Percentiles rank a stretch among this genome's conserved stretches.
These are phyloP conservation scores for Penicillium sp. DNA, from an alignment of 2,329 filamentous ascomycete genomes.

Conservation along the genomic window DNA sequence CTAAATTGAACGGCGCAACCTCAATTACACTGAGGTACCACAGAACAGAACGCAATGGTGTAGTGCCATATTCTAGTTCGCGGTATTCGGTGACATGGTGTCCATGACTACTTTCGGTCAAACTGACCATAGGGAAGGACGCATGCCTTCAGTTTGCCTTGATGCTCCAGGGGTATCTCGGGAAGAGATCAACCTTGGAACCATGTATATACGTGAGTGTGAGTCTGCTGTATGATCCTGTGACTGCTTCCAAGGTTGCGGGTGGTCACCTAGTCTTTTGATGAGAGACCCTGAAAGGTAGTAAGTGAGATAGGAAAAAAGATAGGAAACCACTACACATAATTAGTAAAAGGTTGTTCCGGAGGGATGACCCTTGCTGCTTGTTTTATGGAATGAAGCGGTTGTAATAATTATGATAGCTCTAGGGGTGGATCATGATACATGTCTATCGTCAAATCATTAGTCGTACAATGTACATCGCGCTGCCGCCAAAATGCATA, in stretches of 20 bases:
- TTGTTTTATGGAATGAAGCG: background rate
- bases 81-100: background rate
- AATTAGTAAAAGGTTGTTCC: no score
- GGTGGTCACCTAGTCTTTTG: no score
- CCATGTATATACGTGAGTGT: no score
- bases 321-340: no score
- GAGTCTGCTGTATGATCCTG: no score
- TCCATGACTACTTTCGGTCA: background rate
- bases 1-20: background rate
- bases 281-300: no score
- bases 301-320: no score
- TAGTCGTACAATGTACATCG: conserved; percentile 36
- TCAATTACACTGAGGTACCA: background rate
- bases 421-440: conserved; percentile 28
- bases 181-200: no score
- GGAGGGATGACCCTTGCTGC: no score
- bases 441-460: conserved; percentile 44
- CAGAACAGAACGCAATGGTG: background rate
- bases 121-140: background rate
- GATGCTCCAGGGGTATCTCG: background rate
- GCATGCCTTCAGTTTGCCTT: background rate
- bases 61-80: background rate
- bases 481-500: conserved; percentile 9
- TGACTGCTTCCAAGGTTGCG: no score
- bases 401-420: background rate